These are phyloP conservation scores for Sporothrix sp. DNA, from an alignment of 2,329 filamentous ascomycete species.

Conservation along the genomic window DNA sequence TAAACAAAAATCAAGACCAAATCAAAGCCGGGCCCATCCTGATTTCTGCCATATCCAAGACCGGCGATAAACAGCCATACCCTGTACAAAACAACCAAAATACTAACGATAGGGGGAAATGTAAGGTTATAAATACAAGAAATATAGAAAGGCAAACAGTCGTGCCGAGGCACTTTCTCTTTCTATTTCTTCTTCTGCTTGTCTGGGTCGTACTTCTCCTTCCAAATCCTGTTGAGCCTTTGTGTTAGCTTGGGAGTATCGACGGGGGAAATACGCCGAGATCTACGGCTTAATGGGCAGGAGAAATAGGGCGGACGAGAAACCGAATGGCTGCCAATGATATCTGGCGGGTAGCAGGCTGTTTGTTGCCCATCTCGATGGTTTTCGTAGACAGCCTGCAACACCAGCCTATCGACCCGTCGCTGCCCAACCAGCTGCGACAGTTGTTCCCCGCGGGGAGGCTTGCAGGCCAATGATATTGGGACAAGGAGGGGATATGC, in stretches of 20 bases:
- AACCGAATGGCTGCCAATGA: background rate
- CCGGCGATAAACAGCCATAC: too few relatives aligned
- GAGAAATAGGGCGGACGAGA: background rate
- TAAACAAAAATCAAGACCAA: background rate
- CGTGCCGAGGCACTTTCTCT: background rate
- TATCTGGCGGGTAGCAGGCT: background rate
- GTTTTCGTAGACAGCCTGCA: background rate
- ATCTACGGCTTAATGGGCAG: background rate
- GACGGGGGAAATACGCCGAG: background rate
- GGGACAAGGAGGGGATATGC: too few relatives aligned
- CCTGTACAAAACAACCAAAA: background rate
- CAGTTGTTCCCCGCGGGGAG: conserved; percentile 14
- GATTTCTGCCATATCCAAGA: too few relatives aligned
- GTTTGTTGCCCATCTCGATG: background rate
- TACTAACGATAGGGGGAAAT: background rate
- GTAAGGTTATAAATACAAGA: background rate
- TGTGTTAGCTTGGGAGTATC: conserved; percentile 2
- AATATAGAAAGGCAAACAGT: background rate
- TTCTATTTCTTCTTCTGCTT: conserved; percentile 29
- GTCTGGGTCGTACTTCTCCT: conserved; percentile 73
- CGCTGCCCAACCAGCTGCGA: conserved; percentile 24
- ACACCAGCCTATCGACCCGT: conserved; percentile 27
- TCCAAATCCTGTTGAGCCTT: conserved; percentile 75
- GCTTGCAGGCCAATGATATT: too few relatives aligned
- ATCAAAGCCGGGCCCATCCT: background rate